Percentiles rank a stretch among this genome's conserved stretches.
These are phyloP conservation scores for Chenopodium quinoa DNA, from an alignment of 148 eudicot genomes.

Conservation along the genomic window DNA sequence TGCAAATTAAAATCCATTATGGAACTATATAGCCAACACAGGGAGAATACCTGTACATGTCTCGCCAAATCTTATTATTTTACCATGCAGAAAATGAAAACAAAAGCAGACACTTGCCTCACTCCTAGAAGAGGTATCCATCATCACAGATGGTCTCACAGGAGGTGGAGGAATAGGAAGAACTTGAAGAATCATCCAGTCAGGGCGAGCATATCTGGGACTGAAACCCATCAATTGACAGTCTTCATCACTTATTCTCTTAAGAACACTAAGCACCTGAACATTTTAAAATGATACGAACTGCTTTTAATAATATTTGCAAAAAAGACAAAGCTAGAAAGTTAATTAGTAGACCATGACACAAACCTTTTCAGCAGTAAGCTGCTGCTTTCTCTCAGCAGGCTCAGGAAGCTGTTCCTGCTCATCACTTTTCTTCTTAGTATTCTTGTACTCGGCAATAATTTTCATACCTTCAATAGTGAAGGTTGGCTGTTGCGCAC, in stretches of 20 bases:
- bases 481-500: slow-evolving; percentile 71
- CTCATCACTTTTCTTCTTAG: slow-evolving; percentile 68
- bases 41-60: neutral
- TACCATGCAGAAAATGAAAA: slow-evolving; percentile 2
- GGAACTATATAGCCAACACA: neutral
- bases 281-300: neutral
- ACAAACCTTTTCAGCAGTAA: slow-evolving; percentile 62
- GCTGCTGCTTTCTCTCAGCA: slow-evolving; percentile 63
- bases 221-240: slow-evolving; percentile 59
- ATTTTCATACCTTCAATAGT: slow-evolving; percentile 81
- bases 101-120: slow-evolving; percentile 48
- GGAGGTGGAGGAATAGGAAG: slow-evolving; percentile 81
- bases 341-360: neutral
- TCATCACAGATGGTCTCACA: slow-evolving; percentile 80
- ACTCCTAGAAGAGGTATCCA: slow-evolving; percentile 75
- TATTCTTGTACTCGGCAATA: slow-evolving; percentile 58
- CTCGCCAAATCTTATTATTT: neutral
- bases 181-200: slow-evolving; percentile 87
- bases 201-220: slow-evolving; percentile 80
- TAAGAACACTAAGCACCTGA: slow-evolving; percentile 68
- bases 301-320: neutral
- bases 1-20: neutral
- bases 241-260: slow-evolving; percentile 72
- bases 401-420: slow-evolving; percentile 80
- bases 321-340: neutral